Evolutionary conservation across 225 moss, liverwort and hornwort genomes (phyloP), one percentile per base, ranked within the genome.

Genomic region (Bryoerythrophyllum caledonicum): DNA sequence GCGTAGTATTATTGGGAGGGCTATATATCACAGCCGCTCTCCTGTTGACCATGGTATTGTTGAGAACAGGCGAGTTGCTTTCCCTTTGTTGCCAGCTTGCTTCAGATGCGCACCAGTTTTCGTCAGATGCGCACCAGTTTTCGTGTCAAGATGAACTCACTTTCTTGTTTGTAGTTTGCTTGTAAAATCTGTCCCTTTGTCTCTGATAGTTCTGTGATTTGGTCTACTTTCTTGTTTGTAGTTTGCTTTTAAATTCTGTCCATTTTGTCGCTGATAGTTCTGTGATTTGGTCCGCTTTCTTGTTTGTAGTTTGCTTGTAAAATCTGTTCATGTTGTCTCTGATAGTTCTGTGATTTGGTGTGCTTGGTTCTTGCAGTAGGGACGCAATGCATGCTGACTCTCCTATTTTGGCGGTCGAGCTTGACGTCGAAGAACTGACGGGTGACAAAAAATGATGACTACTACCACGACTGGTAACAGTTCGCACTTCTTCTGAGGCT

Each of bases 351-450:
- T 71, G 68, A 24, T 67, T 66, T 26, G 40, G 8, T 67, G 13
- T 51, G 25, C n/a, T 60, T 66, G 13, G 5, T 67, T 71, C 74
- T 34, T 52, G 81, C 91, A 96, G 96, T 85, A 89, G 87, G 34
- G 86, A 90, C 66, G 96, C 92, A 60, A 94, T 89, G 91, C 84
- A 91, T 52, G 96, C 86, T 72, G 96, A 97, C 85, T 89, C 91
- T 67, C 88, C 92, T 34, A 84, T 97, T 37, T 81, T 97, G 91
- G 94, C 94, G 51, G 88, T 93, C 73, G 96, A 97, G 85, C 91
- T 97, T 63, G 94, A 94, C 70, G 86, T 94, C 43, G 91, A 94
- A 73, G 96, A 94, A 57, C 65, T 97, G 77, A 87, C 84, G 44
- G 82, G 87, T 40, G 88, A 92, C 73, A 75, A 86, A 17, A 59